A percentile compares a stretch with the other conserved stretches of the same genome.
Conservation (phyloP, 768 basidiomycete genomes). For the Kwoniella sp. region DNA sequence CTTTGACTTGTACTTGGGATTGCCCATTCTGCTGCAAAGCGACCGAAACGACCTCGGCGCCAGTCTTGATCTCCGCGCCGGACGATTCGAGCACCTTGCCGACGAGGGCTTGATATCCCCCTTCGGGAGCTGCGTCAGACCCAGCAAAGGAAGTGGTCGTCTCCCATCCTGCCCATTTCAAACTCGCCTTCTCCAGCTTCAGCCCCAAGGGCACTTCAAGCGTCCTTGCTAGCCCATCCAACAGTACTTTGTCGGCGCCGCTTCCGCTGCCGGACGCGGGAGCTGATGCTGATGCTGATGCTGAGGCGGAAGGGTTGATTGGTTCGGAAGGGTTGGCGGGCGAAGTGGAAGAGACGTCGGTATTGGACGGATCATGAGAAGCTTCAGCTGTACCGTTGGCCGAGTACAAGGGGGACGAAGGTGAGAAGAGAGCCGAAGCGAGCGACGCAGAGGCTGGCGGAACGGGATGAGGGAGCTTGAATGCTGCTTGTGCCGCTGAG, state of each 20-base stretch:
- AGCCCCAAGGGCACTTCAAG: conserved; percentile 51
- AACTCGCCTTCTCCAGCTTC: conserved; percentile 47
- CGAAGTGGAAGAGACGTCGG: conserved; percentile 35
- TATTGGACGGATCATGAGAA: conserved; percentile 19
- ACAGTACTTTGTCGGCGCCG: conserved; percentile 28
- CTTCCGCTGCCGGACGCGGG: not conserved
- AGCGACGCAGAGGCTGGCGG: conserved; percentile 41
- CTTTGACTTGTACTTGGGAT: conserved; percentile 19
- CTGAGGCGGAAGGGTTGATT: not conserved
- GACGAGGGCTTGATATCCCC: conserved; percentile 50
- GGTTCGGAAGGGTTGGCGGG: conserved; percentile 41
- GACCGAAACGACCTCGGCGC: conserved; percentile 25
- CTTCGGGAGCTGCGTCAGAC: conserved; percentile 52
- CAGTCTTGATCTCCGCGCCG: conserved; percentile 38
- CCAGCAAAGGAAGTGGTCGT: conserved; percentile 47
- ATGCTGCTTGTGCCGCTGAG: conserved; percentile 44
- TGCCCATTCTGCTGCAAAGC: conserved; percentile 8
- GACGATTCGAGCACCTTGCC: conserved; percentile 34
- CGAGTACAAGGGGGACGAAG: conserved; percentile 41
- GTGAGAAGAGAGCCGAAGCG: conserved; percentile 43
- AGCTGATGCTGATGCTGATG: not conserved
- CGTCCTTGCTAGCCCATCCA: conserved; percentile 40
- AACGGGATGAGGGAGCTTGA: conserved; percentile 41
- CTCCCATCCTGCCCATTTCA: conserved; percentile 54
- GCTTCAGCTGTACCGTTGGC: conserved; percentile 18